Conservation (phyloP, 805 yeast species). For the Zygotorulaspora sp. region DNA sequence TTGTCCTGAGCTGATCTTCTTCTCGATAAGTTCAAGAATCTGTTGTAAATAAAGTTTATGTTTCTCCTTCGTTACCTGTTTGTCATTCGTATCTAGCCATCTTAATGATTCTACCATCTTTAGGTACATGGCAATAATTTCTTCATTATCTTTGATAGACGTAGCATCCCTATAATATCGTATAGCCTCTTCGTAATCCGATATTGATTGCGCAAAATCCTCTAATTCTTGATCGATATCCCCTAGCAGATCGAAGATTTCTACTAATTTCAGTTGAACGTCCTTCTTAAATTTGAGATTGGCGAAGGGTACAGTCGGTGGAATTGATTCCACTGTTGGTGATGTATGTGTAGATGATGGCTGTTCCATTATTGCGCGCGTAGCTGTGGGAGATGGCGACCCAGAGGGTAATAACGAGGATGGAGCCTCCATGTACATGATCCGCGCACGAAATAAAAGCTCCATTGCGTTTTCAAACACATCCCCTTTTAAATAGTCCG, state of each 20-base stretch:
- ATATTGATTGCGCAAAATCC: slow-evolving; percentile 72
- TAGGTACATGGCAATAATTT: slow-evolving; percentile 13
- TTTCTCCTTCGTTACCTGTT: slow-evolving; percentile 23
- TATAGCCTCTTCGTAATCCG: slow-evolving; percentile 59
- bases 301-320: neutral
- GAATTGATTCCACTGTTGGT: slow-evolving; percentile 1
- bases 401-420: slow-evolving; percentile 30
- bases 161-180: slow-evolving; percentile 4
- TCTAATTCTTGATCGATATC: slow-evolving; percentile 89
- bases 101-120: slow-evolving; percentile 23
- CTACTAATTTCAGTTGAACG: slow-evolving; percentile 49
- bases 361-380: neutral
- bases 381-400: slow-evolving; percentile 25
- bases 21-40: slow-evolving; percentile 49
- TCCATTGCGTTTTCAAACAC: slow-evolving; percentile 84
- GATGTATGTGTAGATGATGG: neutral
- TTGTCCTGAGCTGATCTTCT: slow-evolving; percentile 37
- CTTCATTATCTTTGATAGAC: slow-evolving; percentile 5
- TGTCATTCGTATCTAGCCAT: slow-evolving; percentile 19
- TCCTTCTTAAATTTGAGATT: slow-evolving; percentile 1
- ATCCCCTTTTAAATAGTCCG: slow-evolving; percentile 17
- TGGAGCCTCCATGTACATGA: slow-evolving; percentile 40
- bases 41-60: slow-evolving; percentile 52
- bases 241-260: slow-evolving; percentile 74
- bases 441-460: slow-evolving; percentile 70